Percentiles rank a stretch among this genome's conserved stretches.
Evolutionary conservation across 768 basidiomycete species (phyloP).

Genomic region (Auricularia auricula-judae): DNA sequence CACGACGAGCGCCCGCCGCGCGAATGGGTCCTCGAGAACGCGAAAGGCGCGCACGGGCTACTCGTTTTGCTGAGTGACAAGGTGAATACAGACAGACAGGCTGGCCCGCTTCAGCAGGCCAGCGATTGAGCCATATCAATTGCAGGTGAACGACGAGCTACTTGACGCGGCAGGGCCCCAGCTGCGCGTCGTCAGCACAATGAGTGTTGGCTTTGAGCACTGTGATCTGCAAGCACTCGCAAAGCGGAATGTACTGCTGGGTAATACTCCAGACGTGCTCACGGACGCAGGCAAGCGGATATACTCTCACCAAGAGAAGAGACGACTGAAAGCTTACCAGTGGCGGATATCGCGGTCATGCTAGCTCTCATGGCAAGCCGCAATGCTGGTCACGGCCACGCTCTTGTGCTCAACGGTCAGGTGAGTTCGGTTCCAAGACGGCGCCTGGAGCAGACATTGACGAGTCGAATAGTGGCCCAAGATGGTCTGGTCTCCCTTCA

Average conservation of each 20-base stretch:
- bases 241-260: slow-evolving; percentile 55
- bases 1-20: slow-evolving; percentile 15
- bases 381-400: slow-evolving; percentile 54
- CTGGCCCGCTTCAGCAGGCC: slow-evolving; percentile 2
- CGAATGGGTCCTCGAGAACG: slow-evolving; percentile 64
- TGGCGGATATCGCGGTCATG: slow-evolving; percentile 86
- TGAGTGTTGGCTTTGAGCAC: slow-evolving; percentile 92
- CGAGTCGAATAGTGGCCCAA: slow-evolving; percentile 55
- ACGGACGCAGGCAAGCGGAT: slow-evolving; percentile 65
- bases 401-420: slow-evolving; percentile 56
- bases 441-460: background rate
- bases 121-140: background rate
- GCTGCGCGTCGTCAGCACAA: slow-evolving; percentile 80
- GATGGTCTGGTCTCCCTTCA: slow-evolving; percentile 72
- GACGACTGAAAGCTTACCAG: slow-evolving; percentile 27
- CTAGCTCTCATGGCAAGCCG: slow-evolving; percentile 87
- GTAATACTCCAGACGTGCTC: slow-evolving; percentile 89
- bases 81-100: slow-evolving; percentile 23
- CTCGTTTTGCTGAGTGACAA: slow-evolving; percentile 61
- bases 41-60: slow-evolving; percentile 49
- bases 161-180: slow-evolving; percentile 63
- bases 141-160: slow-evolving; percentile 63
- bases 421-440: slow-evolving; percentile 26
- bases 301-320: background rate
- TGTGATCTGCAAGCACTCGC: slow-evolving; percentile 52